Evolutionary conservation across 306 rosid genomes (phyloP).

Genomic region (Biancaea sappan): DNA sequence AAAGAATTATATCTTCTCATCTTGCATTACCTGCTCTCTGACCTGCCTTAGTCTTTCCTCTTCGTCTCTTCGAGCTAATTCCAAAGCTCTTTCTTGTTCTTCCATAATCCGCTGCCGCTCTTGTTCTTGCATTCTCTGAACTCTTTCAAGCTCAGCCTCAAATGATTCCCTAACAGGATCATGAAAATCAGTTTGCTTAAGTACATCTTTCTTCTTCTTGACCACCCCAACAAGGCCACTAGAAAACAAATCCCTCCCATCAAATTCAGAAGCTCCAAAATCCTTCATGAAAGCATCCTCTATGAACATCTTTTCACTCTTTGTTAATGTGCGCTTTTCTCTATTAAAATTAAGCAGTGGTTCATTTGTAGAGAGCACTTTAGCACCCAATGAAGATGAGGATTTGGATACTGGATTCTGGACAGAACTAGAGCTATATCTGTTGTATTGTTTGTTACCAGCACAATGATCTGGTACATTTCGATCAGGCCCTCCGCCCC

Average conservation of each 20-base stretch:
- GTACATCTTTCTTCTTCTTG: conserved; percentile 84
- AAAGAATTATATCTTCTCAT: background rate
- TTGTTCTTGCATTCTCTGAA: conserved; percentile 95
- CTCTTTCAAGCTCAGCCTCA: conserved; percentile 99
- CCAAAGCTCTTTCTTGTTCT: conserved; percentile 84
- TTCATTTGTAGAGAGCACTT: conserved; percentile 68
- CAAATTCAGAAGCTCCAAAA: conserved; percentile 69
- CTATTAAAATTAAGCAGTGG: conserved; percentile 85
- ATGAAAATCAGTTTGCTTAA: conserved; percentile 78
- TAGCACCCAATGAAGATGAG: conserved; percentile 62
- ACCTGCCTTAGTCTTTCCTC: conserved; percentile 71
- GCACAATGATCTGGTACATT: conserved; percentile 48
- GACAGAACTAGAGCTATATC: conserved; percentile 56
- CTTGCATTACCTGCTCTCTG: conserved; percentile 53
- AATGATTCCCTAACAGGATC: conserved; percentile 96
- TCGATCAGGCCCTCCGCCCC: conserved; percentile 55
- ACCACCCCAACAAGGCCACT: conserved; percentile 71
- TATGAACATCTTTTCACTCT: conserved; percentile 65
- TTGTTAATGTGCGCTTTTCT: conserved; percentile 63
- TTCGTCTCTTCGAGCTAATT: conserved; percentile 84
- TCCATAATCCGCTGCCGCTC: conserved; percentile 80
- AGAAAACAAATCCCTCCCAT: conserved; percentile 71
- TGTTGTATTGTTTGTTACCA: conserved; percentile 56
- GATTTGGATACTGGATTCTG: conserved; percentile 53
- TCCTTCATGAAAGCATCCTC: conserved; percentile 73